Evolutionary conservation across 2,329 filamentous ascomycete species (phyloP), one percentile per base, ranked within the genome.

Genomic region (Cercospora zeina): DNA sequence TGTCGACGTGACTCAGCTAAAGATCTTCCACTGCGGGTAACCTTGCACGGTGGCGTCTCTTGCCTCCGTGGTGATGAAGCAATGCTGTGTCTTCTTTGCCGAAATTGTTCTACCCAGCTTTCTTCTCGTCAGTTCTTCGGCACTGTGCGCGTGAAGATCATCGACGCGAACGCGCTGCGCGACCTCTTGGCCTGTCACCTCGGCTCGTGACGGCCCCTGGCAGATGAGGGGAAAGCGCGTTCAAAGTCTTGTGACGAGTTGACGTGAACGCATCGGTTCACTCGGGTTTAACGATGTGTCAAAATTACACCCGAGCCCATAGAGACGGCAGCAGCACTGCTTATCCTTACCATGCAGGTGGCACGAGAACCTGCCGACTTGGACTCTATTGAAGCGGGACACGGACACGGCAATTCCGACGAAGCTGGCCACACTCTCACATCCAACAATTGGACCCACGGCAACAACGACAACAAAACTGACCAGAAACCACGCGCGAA

Each of bases 371-470:
- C 33, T 39, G 33, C n/a, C 13, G 19, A 21, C 21, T 21, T 31
- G 27, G 42, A 24, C 30, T 27, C 42, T 13, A 4, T 50, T 13
- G 45, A 58, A 31, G 42, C 45, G 19, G 56, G 31, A 30, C 37
- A 45, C 6, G 37, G 16, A 34, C 14, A 34, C n/a, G 14, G 14
- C 49, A 31, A 34, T 30, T 21, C 54, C 30, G 54, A 42, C 54
- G 36, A 47, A 75, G 85, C 88, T 2, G 89, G 86, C 30, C 91
- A 91, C 74, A 89, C 91, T 69, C 89, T 91, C 75, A 89, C 85
- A 0, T 70, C 91, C 59, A 91, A 86, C 74, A 81, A 90, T 21
- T 91, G 88, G 55, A 72, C 75, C 68, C 75, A 69, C 63, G 56
- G 62, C 36, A 42, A 34, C 36, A 42, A 34, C 19, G 49, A 9